phyloP scores from a whole-genome alignment of 2,329 filamentous ascomycete species.

The Claviceps citrina region DNA sequence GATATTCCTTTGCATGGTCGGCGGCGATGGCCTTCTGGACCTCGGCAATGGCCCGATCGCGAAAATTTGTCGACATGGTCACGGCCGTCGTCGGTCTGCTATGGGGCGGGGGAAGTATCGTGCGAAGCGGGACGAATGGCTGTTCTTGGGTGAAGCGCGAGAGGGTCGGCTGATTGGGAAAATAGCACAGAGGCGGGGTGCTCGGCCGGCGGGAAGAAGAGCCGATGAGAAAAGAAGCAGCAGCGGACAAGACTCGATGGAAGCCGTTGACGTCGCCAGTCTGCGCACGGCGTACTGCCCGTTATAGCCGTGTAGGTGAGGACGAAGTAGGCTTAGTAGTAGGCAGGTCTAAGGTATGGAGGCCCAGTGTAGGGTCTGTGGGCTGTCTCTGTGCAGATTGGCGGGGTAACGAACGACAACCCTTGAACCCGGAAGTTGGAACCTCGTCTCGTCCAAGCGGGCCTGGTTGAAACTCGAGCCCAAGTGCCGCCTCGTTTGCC shows the following conservation, averaged over 20 bases:
- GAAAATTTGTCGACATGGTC: constrained; percentile 89
- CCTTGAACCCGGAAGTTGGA: too few relatives aligned
- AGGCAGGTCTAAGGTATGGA: too few relatives aligned
- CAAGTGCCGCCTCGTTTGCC: not conserved
- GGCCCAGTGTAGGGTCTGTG: too few relatives aligned
- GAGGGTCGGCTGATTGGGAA: too few relatives aligned
- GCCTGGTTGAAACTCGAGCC: too few relatives aligned
- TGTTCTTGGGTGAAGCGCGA: not conserved
- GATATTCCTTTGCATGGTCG: constrained; percentile 90
- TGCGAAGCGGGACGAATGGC: not conserved
- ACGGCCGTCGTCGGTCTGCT: constrained; percentile 5
- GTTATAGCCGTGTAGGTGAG: too few relatives aligned
- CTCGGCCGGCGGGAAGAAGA: not conserved
- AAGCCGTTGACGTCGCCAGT: not conserved
- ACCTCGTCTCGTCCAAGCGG: too few relatives aligned
- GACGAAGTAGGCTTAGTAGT: too few relatives aligned
- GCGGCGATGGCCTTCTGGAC: constrained; percentile 96
- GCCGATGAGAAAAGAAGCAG: not conserved
- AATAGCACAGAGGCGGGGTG: not conserved
- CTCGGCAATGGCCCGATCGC: constrained; percentile 87
- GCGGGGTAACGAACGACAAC: constrained; percentile 21
- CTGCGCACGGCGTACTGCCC: not conserved
- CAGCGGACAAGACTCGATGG: not conserved
- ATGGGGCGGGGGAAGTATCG: not conserved
- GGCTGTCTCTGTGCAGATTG: constrained; percentile 14